Base-by-base conservation (phyloP, 345 rosid species). In the Physaria fendleri region DNA sequence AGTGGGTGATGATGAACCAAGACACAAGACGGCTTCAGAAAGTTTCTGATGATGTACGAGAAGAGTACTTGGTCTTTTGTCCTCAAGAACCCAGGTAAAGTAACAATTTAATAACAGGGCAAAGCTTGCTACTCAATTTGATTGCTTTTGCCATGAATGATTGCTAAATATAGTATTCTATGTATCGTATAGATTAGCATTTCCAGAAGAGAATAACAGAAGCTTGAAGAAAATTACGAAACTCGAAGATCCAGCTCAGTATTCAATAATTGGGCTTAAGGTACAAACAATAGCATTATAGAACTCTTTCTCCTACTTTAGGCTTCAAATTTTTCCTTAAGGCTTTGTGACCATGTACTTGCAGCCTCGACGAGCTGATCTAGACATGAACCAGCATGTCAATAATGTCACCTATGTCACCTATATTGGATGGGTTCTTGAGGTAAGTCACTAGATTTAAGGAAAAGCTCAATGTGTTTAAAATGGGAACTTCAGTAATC, bases 1-100 rank as follows among this genome's bases (percentile, higher is more conserved):
- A 93, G 76, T 93, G 99, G 97, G 94, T 93, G 68, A 93, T 93
- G 99, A 93, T 93, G 97, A 93, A 89, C 64, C 82, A 85, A 66
- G 88, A 89, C 62, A 93, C 94, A 14, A 83, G 99, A 56, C 86
- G 91, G 56, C 94, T 93, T 39, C 94, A 89, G 64, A 85, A 88
- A 79, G 89, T 89, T 44, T 75, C 64, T 3, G 97, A 93, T 71
- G 95, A 89, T 12, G 91, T 93, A 66, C 81, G 89, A 18, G 91
- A 83, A 21, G 97, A 93, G 78, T 78, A 77, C 64, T 75, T 85
- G 44, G 80, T 79, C 28, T 87, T 75, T 72, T 87, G 87, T 75
- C 97, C 97, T 8, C 66, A 52, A 58, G 86, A 85, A 72, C 84
- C 66, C 32, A 89, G 88, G 99, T 85, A 23, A 17, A 16, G 15